Evolutionary conservation across 306 rosid genomes (phyloP), one percentile per base, ranked within the genome.

Genomic region (Biancaea sappan): DNA sequence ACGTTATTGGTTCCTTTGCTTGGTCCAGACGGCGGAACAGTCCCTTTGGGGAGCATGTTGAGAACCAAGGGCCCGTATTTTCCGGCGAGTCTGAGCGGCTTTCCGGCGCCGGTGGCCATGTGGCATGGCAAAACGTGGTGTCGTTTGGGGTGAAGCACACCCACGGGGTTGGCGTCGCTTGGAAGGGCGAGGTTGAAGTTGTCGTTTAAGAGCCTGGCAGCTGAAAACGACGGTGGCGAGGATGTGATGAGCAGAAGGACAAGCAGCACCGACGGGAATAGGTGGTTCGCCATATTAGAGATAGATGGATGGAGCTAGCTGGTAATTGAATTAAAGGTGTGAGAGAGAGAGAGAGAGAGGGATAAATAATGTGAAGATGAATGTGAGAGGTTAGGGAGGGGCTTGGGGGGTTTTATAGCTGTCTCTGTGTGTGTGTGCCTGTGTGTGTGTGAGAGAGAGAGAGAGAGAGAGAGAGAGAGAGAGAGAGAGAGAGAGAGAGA

Each of bases 31-130:
- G 88, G 70, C 6, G 91, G 84, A 7, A 74, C 71, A 0, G 4
- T 0, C 5, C 89, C 94, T n/a, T 83, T 94, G 3, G 99, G 93
- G 8, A 94, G 93, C 90, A 86, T 87, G 69, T 72, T 80, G 19
- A 94, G 73, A 24, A 86, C 14, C 76, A 89, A 24, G 0, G 86
- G 21, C 6, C 77, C 74, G 8, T 79, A 79, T 72, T 85, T 86
- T 8, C 82, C 47, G 41, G 62, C 69, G 43, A 50, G 25, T 43
- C 84, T 75, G 18, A 0, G 57, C 2, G 18, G 35, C 8, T 13
- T n/a, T 12, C 19, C 37, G 62, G 5, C 41, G 74, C 67, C 15
- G 75, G 75, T 4, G 29, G 7, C 8, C 48, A 12, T 35, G 22
- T 31, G 24, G 46, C 76, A 31, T 14, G 62, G 22, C 22, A 58